A percentile compares a stretch with the other conserved stretches of the same genome.
phyloP scores from a whole-genome alignment of 352 stramenopile species.

The Pythium aquatile region DNA sequence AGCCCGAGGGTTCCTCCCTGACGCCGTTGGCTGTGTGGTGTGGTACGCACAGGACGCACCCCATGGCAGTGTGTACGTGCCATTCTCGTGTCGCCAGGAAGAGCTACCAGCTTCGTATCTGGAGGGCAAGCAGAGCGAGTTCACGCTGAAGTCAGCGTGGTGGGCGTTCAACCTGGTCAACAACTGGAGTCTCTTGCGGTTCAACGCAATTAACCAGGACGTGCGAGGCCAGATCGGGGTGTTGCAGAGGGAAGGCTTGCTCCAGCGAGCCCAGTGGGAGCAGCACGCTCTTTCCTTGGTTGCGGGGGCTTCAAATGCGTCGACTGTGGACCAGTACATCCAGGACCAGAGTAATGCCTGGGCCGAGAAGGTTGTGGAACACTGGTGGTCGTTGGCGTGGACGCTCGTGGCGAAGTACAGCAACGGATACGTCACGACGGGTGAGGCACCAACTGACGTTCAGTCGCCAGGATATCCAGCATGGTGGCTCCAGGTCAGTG shows the following conservation, averaged over 20 bases:
- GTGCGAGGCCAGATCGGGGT: slow-evolving; percentile 50
- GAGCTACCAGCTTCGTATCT: slow-evolving; percentile 56
- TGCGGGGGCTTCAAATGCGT: background rate
- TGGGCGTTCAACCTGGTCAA: slow-evolving; percentile 87
- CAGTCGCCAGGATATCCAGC: slow-evolving; percentile 54
- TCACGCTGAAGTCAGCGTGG: slow-evolving; percentile 66
- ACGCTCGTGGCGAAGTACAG: slow-evolving; percentile 68
- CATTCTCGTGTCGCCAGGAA: slow-evolving; percentile 58
- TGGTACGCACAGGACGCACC: slow-evolving; percentile 71
- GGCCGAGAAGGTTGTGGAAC: slow-evolving; percentile 42
- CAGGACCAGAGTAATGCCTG: slow-evolving; percentile 49
- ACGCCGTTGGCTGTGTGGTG: slow-evolving; percentile 49
- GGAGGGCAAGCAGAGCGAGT: slow-evolving; percentile 69
- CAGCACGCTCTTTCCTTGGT: background rate
- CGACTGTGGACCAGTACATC: slow-evolving; percentile 26
- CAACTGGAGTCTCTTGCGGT: slow-evolving; percentile 81
- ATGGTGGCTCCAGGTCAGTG: slow-evolving; percentile 50
- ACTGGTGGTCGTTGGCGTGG: slow-evolving; percentile 70
- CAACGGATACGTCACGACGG: slow-evolving; percentile 65
- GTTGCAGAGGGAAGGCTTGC: slow-evolving; percentile 30
- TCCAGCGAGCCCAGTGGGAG: background rate
- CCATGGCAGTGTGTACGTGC: slow-evolving; percentile 69
- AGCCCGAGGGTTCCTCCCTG: slow-evolving; percentile 30
- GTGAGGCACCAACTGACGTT: slow-evolving; percentile 49
- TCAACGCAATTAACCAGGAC: slow-evolving; percentile 61